Evolutionary conservation across 768 basidiomycete genomes (phyloP).

Genomic region (Nidularia sp.): DNA sequence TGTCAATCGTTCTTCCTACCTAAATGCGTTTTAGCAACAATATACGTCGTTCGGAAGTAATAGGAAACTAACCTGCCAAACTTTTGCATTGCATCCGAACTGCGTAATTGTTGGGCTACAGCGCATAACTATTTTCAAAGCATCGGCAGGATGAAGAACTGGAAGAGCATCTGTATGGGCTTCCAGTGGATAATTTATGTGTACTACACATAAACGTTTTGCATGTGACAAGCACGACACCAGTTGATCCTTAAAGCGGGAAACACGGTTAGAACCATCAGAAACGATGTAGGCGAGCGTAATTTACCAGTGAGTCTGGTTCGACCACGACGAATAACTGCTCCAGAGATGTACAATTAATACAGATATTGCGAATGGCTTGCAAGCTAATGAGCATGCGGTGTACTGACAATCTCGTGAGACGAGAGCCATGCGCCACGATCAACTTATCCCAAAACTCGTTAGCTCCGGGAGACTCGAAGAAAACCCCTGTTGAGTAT

Average conservation of each 20-base stretch:
- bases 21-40: constrained; percentile 14
- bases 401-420: constrained; percentile 60
- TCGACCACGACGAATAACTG: constrained; percentile 62
- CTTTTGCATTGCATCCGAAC: constrained; percentile 65
- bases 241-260: constrained; percentile 29
- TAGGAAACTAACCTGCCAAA: constrained; percentile 56
- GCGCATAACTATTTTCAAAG: constrained; percentile 38
- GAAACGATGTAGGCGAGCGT: neutral
- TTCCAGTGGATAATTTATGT: constrained; percentile 51
- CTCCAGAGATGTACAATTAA: constrained; percentile 46
- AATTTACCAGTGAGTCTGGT: constrained; percentile 39
- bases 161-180: constrained; percentile 18
- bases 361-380: constrained; percentile 51
- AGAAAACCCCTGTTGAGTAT: constrained; percentile 43
- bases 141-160: constrained; percentile 27
- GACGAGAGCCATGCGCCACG: constrained; percentile 40
- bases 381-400: constrained; percentile 52
- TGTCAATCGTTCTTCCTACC: constrained; percentile 39
- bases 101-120: constrained; percentile 52
- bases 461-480: constrained; percentile 34
- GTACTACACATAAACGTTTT: constrained; percentile 47
- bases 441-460: constrained; percentile 51
- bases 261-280: neutral
- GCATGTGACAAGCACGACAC: constrained; percentile 39
- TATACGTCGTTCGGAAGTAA: constrained; percentile 1